phyloP scores from a whole-genome alignment of 306 rosid genomes.

The Gynostemma pentaphyllum region DNA sequence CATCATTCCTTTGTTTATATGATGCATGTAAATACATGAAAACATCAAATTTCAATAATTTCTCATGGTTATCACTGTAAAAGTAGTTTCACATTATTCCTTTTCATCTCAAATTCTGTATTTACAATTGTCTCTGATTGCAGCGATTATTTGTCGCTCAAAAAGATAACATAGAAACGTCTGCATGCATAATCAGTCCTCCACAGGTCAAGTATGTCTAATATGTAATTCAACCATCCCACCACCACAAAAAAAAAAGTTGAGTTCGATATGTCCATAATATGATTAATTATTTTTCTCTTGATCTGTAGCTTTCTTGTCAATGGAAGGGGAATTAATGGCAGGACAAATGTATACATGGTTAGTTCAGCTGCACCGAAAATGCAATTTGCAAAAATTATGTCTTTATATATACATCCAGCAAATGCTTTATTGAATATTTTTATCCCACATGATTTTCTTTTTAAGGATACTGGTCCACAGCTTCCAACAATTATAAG shows the following conservation, averaged over 20 bases:
- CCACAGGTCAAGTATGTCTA: constrained; percentile 68
- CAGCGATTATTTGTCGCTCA: constrained; percentile 77
- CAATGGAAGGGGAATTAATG: constrained; percentile 66
- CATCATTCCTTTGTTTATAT: too few species aligned
- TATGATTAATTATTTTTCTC: constrained; percentile 16
- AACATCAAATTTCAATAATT: not conserved
- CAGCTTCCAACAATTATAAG: constrained; percentile 75
- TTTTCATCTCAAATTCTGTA: constrained; percentile 1
- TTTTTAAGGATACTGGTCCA: constrained; percentile 72
- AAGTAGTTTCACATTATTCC: not conserved
- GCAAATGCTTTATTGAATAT: not conserved
- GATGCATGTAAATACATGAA: not conserved
- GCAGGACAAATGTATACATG: constrained; percentile 43
- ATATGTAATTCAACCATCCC: constrained; percentile 4
- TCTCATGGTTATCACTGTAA: not conserved
- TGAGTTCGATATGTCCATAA: constrained; percentile 2
- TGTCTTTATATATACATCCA: not conserved
- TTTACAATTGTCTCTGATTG: not conserved
- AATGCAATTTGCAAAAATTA: not conserved
- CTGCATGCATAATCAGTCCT: constrained; percentile 83
- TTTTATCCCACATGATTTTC: constrained; percentile 10
- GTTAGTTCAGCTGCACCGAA: constrained; percentile 27
- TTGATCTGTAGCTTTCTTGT: constrained; percentile 59
- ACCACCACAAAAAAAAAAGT: not conserved
- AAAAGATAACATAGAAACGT: constrained; percentile 58